Base-by-base conservation (phyloP, 306 rosid species). In the Psophocarpus tetragonolobus region DNA sequence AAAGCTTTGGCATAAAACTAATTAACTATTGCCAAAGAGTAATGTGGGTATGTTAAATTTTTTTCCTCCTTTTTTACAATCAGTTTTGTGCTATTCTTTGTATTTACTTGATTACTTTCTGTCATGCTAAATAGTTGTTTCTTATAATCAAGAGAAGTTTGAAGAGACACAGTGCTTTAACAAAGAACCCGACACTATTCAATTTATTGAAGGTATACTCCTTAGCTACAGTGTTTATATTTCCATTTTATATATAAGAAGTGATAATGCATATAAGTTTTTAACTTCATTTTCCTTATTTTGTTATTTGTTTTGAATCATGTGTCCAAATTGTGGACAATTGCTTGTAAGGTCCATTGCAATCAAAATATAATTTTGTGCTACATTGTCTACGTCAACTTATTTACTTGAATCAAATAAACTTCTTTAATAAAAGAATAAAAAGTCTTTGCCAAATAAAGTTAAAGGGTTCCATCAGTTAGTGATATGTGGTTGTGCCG, bases 111-210 rank as follows among this genome's bases (percentile, higher is more conserved):
- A 29, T 73, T 74, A 42, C 71, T 56, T 63, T 77, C 48, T 80
- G 27, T 79, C 64, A 68, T 83, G 71, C 86, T 86, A 47, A 77
- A 69, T 61, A 95, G 99, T 85, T 95, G 88, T 95, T 95, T 83
- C 97, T 95, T 73, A 95, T 89, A 84, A 95, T 95, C 93, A 95
- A 95, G 93, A 91, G 94, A 86, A 95, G 92, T 88, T 89, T 95
- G 86, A 92, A 95, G 92, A 85, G 97, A 83, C 92, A 97, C 88
- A 91, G 97, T 56, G 96, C 97, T 87, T 84, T 95, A 79, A 95
- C 99, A 35, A 95, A 95, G 97, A 95, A 87, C 89, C 99, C 92
- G 89, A 95, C 99, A 63, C 80, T 95, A 23, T 86, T 78, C 79
- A 92, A 92, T 84, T 85, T 95, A 87, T 87, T 92, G 82, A 95